These are phyloP conservation scores for Neurospora sp. DNA, from an alignment of 2,329 filamentous ascomycete genomes.

Conservation along the genomic window DNA sequence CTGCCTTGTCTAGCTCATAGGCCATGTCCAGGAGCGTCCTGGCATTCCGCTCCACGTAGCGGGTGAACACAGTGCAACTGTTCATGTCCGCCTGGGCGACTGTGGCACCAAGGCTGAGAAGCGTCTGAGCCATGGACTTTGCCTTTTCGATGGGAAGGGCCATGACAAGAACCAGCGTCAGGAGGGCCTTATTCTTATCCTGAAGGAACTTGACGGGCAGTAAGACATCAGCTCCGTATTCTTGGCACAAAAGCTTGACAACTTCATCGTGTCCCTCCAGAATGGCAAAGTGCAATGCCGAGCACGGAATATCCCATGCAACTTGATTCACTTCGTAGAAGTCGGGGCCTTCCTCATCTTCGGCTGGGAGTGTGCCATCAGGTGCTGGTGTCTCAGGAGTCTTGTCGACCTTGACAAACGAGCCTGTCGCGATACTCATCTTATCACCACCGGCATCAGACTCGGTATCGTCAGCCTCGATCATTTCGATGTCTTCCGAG, in stretches of 20 bases:
- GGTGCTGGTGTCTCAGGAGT: slow-evolving; percentile 23
- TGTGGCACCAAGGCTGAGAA: slow-evolving; percentile 63
- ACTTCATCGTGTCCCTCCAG: slow-evolving; percentile 58
- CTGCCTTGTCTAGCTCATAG: slow-evolving; percentile 47
- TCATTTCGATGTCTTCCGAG: slow-evolving; percentile 34
- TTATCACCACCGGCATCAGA: slow-evolving; percentile 38
- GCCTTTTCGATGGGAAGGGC: slow-evolving; percentile 53
- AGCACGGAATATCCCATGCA: slow-evolving; percentile 69
- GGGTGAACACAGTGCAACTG: slow-evolving; percentile 56
- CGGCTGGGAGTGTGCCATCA: slow-evolving; percentile 39
- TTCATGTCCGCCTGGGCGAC: slow-evolving; percentile 60
- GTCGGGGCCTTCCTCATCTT: slow-evolving; percentile 60
- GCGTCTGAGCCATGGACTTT: slow-evolving; percentile 50
- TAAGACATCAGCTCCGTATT: slow-evolving; percentile 69
- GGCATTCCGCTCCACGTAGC: slow-evolving; percentile 44
- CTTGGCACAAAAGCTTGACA: slow-evolving; percentile 57
- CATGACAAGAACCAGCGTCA: slow-evolving; percentile 60
- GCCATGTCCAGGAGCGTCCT: slow-evolving; percentile 38
- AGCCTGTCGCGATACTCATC: slow-evolving; percentile 51
- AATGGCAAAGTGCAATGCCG: slow-evolving; percentile 71
- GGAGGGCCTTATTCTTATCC: slow-evolving; percentile 46
- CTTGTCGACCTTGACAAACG: slow-evolving; percentile 58
- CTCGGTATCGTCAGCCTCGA: slow-evolving; percentile 33
- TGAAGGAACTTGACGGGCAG: slow-evolving; percentile 58
- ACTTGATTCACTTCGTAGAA: slow-evolving; percentile 68